A percentile compares a stretch with the other conserved stretches of the same genome.
phyloP scores from a whole-genome alignment of 805 yeast species.

The Ogataea dorogensis region DNA sequence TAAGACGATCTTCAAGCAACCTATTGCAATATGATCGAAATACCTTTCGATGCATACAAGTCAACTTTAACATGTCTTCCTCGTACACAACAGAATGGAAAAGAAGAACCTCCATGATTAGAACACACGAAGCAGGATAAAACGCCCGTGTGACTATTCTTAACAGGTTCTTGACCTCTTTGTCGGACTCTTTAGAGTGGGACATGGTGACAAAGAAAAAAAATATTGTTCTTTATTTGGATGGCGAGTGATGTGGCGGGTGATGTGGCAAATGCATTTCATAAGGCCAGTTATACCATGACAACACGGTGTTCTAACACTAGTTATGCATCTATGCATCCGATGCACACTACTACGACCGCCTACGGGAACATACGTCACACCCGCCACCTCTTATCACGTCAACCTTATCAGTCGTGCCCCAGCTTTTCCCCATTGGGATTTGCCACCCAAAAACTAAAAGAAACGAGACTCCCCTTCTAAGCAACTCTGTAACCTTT shows the following conservation, averaged over 20 bases:
- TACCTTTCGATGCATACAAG: conserved; percentile 85
- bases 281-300: too few relatives aligned
- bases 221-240: neutral
- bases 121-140: conserved; percentile 77
- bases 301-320: too few relatives aligned
- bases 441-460: conserved; percentile 13
- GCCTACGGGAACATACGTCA: neutral
- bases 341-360: neutral
- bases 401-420: conserved; percentile 15
- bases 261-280: neutral
- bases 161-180: conserved; percentile 43
- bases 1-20: conserved; percentile 78
- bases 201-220: conserved; percentile 10
- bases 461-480: conserved; percentile 5
- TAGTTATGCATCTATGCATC: too few relatives aligned
- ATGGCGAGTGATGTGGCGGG: conserved; percentile 1
- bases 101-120: conserved; percentile 82
- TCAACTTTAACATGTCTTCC: conserved; percentile 78
- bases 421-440: conserved; percentile 11
- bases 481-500: conserved; percentile 7
- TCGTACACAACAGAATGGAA: conserved; percentile 89
- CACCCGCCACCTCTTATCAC: conserved; percentile 8
- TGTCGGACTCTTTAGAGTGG: conserved; percentile 17
- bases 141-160: conserved; percentile 84
- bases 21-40: conserved; percentile 78